Evolutionary conservation across 768 basidiomycete genomes (phyloP).

Genomic region (Trametes elegans): DNA sequence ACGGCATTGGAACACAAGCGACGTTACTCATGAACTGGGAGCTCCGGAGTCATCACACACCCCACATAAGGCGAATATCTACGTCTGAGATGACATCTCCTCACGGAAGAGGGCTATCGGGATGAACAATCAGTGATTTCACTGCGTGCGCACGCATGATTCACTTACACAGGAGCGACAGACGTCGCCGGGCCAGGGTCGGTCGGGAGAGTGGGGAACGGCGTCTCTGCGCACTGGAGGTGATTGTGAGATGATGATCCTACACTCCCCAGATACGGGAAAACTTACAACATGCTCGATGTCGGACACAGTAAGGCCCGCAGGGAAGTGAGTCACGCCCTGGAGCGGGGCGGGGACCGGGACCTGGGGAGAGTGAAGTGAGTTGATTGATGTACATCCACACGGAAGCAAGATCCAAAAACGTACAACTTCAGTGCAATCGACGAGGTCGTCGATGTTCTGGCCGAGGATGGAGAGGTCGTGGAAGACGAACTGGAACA

Average conservation of each 20-base stretch:
- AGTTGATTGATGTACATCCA: neutral
- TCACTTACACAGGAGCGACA: slow-evolving; percentile 32
- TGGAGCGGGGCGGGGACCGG: slow-evolving; percentile 6
- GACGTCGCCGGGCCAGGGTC: slow-evolving; percentile 32
- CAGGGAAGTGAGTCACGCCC: slow-evolving; percentile 23
- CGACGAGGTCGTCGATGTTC: slow-evolving; percentile 10
- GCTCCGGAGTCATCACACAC: no score
- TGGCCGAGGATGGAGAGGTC: slow-evolving; percentile 15
- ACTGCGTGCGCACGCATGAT: neutral
- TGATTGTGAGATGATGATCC: neutral
- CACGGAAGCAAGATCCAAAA: neutral
- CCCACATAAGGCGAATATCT: no score
- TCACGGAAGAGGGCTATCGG: neutral
- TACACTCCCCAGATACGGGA: neutral
- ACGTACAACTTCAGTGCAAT: slow-evolving; percentile 14
- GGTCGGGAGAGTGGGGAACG: slow-evolving; percentile 22
- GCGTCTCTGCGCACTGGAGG: slow-evolving; percentile 9
- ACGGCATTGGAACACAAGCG: no score
- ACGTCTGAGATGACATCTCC: no score
- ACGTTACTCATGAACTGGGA: no score
- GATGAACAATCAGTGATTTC: neutral
- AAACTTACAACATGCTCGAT: slow-evolving; percentile 21
- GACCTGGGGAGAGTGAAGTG: neutral
- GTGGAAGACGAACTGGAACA: slow-evolving; percentile 20
- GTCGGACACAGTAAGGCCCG: slow-evolving; percentile 20